Conservation (phyloP, 2,329 filamentous ascomycete species). For the Colletotrichum spinosum region DNA sequence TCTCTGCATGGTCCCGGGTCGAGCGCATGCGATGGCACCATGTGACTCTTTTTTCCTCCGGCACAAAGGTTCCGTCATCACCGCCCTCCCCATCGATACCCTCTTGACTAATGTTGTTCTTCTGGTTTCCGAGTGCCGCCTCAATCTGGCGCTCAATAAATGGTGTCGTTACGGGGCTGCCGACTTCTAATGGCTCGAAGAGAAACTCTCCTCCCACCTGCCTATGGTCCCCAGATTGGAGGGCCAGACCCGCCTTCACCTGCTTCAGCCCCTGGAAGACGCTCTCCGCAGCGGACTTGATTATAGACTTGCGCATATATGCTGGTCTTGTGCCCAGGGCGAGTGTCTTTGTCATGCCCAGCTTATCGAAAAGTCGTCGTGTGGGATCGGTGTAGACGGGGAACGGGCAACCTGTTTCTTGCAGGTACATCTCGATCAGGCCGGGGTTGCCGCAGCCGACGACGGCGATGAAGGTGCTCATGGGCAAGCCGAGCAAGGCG, state of each 20-base stretch:
- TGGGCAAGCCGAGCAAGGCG: slow-evolving; percentile 60
- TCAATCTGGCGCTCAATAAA: slow-evolving; percentile 48
- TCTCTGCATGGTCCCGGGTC: slow-evolving; percentile 81
- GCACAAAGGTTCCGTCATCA: slow-evolving; percentile 42
- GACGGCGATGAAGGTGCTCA: slow-evolving; percentile 73
- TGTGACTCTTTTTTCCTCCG: slow-evolving; percentile 70
- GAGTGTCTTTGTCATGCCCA: slow-evolving; percentile 77
- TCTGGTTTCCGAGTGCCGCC: slow-evolving; percentile 30
- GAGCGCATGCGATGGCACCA: slow-evolving; percentile 89
- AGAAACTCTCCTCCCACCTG: slow-evolving; percentile 84
- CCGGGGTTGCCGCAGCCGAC: slow-evolving; percentile 78
- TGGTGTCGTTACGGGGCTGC: slow-evolving; percentile 59
- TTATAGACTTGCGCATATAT: slow-evolving; percentile 70
- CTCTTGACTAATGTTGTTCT: slow-evolving; percentile 27
- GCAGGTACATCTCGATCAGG: slow-evolving; percentile 75
- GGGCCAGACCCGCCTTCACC: slow-evolving; percentile 66
- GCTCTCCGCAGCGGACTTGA: slow-evolving; percentile 61
- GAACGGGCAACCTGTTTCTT: slow-evolving; percentile 73
- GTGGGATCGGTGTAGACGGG: slow-evolving; percentile 84
- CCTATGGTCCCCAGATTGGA: slow-evolving; percentile 73
- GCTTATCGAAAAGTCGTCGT: slow-evolving; percentile 71
- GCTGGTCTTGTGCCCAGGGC: slow-evolving; percentile 69
- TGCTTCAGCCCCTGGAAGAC: slow-evolving; percentile 71
- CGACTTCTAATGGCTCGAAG: slow-evolving; percentile 69
- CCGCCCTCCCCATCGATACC: slow-evolving; percentile 32